Evolutionary conservation across 1,284 basidiomycete species (phyloP).

Genomic region (Ustanciosporium gigantosporum): DNA sequence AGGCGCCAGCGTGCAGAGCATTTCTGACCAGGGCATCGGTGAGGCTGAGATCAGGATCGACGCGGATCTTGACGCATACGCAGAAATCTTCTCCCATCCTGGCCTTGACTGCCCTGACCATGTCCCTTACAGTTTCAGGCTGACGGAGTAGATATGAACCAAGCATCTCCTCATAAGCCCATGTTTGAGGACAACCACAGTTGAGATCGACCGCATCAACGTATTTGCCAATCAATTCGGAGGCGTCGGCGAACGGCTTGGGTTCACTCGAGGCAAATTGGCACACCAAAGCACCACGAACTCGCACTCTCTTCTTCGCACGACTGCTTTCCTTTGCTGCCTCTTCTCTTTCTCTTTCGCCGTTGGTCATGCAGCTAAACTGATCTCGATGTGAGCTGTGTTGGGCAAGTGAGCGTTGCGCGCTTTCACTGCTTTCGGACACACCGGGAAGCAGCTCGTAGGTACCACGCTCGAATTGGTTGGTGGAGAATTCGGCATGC

Average conservation of each 20-base stretch:
- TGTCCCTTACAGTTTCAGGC: constrained; percentile 67
- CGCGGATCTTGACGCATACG: constrained; percentile 69
- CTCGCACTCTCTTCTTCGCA: constrained; percentile 36
- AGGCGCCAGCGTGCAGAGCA: constrained; percentile 63
- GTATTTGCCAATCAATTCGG: constrained; percentile 65
- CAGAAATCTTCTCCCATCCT: constrained; percentile 66
- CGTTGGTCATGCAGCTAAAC: too few species aligned
- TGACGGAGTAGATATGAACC: constrained; percentile 68
- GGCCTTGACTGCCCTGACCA: constrained; percentile 66
- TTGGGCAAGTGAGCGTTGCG: constrained; percentile 2
- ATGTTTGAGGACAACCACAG: constrained; percentile 63
- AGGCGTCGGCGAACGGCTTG: constrained; percentile 66
- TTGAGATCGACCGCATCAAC: constrained; percentile 69
- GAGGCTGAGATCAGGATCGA: constrained; percentile 65
- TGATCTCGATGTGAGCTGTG: too few species aligned
- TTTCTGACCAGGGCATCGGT: constrained; percentile 66
- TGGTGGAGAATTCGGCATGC: constrained; percentile 67
- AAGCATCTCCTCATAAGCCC: constrained; percentile 65
- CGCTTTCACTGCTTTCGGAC: constrained; percentile 38
- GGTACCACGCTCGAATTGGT: constrained; percentile 65
- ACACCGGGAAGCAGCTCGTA: constrained; percentile 62
- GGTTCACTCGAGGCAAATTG: constrained; percentile 68
- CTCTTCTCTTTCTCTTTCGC: constrained; percentile 11
- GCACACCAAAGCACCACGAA: constrained; percentile 66
- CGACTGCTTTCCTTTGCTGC: constrained; percentile 10